Base-by-base conservation (phyloP, 1,139 yeast genomes). In the Williopsis jadinii region DNA sequence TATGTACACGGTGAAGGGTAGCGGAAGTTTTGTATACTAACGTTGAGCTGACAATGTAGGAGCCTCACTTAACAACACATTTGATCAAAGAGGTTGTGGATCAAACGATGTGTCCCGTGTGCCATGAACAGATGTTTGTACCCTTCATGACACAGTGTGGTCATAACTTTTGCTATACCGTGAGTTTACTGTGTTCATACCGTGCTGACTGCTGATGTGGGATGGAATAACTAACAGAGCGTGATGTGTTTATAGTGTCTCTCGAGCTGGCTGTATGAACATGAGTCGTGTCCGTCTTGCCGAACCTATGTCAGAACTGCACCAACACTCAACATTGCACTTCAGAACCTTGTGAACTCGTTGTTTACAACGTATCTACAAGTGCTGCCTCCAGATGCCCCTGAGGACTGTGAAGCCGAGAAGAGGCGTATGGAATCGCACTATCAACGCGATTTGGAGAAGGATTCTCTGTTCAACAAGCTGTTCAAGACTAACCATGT, bases 221-320 rank as follows among this genome's bases (percentile, higher is more conserved):
- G 24, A 19, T 19, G 24, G 24, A 19, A 19, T 19, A 19, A 11
- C 28, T 8, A 5, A 14, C 12, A 10, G 24, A 11, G 15, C n/a
- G n/a, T n/a, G 26, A 9, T 5, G 9, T 11, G 11, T 14, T 34
- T 26, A 51, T 47, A 41, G 43, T 78, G 84, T 49, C 59, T 77
- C 27, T 55, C 60, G 24, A 62, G 66, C 14, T 77, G 84, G 84
- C 67, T 77, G 45, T 62, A 62, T 26, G 68, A 64, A 42, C 68
- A 67, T 43, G 59, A 63, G 41, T 66, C 75, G 36, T 78, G 84
- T 53, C 84, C 84, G 9, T 62, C 73, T 1, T 78, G 84, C 54
- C 65, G 84, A 9, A 63, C 63, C 28, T 65, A 60, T 5, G 58
- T 77, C 31, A 62, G 54, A 14, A 56, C 60, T 9, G 62, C 65